Evolutionary conservation across 73 alveolate genomes (phyloP).

Genomic region (Paramecium sexaurelia): DNA sequence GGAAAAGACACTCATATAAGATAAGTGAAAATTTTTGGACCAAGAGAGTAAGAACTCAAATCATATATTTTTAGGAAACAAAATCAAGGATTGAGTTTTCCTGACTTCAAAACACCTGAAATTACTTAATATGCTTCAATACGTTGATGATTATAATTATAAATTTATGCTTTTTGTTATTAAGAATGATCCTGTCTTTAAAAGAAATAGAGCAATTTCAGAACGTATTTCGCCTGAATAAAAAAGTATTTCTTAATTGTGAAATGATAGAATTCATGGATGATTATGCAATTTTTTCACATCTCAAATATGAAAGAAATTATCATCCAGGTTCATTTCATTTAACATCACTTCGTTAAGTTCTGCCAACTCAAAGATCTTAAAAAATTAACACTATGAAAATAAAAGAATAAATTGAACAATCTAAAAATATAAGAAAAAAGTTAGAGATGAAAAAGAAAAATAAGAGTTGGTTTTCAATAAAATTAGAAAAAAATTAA

Average conservation of each 20-base stretch:
- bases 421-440: background rate
- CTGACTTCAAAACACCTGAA: slow-evolving; percentile 65
- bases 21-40: slow-evolving; percentile 96
- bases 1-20: slow-evolving; percentile 99
- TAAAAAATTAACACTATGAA: background rate
- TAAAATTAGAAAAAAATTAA: background rate
- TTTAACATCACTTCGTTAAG: background rate
- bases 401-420: background rate
- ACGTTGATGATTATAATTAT: slow-evolving; percentile 38
- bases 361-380: background rate
- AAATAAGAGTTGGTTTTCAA: background rate
- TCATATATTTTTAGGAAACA: slow-evolving; percentile 1
- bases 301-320: background rate
- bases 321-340: background rate
- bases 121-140: slow-evolving; percentile 66
- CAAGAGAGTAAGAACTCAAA: slow-evolving; percentile 79
- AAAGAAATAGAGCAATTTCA: background rate
- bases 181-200: background rate
- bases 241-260: background rate
- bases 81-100: slow-evolving; percentile 69
- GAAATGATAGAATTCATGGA: background rate
- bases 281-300: background rate
- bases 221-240: background rate
- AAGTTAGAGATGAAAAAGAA: background rate
- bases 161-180: background rate